phyloP scores from a whole-genome alignment of 495 filamentous ascomycete genomes.

The Penicillium diatomitis region DNA sequence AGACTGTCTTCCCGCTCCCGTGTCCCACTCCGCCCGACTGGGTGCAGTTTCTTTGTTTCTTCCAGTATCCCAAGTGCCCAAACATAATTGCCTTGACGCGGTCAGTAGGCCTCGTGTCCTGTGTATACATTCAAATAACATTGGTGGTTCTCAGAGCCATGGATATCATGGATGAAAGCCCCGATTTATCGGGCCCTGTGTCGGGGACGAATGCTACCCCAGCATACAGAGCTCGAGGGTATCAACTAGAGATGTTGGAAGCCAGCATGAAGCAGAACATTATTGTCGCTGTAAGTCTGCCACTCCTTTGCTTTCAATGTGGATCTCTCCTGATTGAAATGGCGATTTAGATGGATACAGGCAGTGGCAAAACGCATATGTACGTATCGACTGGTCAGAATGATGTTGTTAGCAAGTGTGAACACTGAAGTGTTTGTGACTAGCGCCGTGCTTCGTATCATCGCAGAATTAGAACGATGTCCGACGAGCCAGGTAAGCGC shows the following conservation, averaged over 20 bases:
- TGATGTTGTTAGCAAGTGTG: conserved; percentile 1
- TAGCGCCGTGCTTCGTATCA: conserved; percentile 73
- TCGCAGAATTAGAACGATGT: conserved; percentile 58
- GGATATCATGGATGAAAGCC: conserved; percentile 3
- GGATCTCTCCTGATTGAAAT: neutral
- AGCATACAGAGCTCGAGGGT: conserved; percentile 48
- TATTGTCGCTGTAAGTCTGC: conserved; percentile 63
- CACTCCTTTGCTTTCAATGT: neutral
- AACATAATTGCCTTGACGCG: neutral
- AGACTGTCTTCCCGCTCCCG: neutral
- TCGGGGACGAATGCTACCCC: conserved; percentile 1
- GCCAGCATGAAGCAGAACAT: conserved; percentile 70
- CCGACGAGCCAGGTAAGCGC: conserved; percentile 46
- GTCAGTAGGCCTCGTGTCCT: neutral
- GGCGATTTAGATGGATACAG: conserved; percentile 74
- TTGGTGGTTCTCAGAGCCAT: neutral
- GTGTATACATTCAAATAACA: neutral
- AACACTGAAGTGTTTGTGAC: neutral
- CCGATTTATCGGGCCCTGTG: neutral
- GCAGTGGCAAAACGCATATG: conserved; percentile 89
- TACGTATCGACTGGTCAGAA: conserved; percentile 30
- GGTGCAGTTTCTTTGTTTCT: too few species aligned
- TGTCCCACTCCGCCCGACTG: neutral
- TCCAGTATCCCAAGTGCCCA: too few species aligned
- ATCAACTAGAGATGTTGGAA: conserved; percentile 88